phyloP scores from a whole-genome alignment of 2,329 filamentous ascomycete species.

The Tricladium varicosporioides region DNA sequence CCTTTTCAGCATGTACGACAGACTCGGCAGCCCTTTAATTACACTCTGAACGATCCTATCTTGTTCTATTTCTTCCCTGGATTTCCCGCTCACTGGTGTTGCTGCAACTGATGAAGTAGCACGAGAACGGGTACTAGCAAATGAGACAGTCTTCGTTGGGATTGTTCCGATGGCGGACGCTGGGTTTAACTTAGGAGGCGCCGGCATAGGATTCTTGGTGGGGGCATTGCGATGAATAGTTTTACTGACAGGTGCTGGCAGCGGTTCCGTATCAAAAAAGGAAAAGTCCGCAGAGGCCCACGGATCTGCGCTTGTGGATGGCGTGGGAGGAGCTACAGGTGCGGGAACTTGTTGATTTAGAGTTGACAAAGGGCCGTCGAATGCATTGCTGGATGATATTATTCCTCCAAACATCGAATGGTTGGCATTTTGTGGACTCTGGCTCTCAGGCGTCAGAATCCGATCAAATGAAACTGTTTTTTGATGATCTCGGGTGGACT shows the following conservation, averaged over 20 bases:
- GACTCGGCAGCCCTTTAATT: conserved; percentile 34
- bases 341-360: neutral
- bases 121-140: neutral
- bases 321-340: neutral
- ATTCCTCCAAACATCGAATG: neutral
- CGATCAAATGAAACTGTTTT: conserved; percentile 9
- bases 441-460: conserved; percentile 6
- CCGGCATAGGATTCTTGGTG: neutral
- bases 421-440: neutral
- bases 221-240: neutral
- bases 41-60: conserved; percentile 33
- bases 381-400: neutral
- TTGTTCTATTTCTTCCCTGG: conserved; percentile 31
- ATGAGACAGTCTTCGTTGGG: conserved; percentile 7
- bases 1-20: conserved; percentile 36
- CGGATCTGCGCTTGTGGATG: conserved; percentile 23
- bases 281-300: conserved; percentile 38
- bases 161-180: neutral
- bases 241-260: conserved; percentile 8
- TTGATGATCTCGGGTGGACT: conserved; percentile 4
- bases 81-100: conserved; percentile 17
- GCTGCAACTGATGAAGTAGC: conserved; percentile 2
- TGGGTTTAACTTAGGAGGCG: conserved; percentile 4
- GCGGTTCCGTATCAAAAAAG: conserved; percentile 31
- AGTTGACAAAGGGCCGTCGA: neutral